These are phyloP conservation scores for Phialophora expanda DNA, from an alignment of 2,329 filamentous ascomycete species.

Conservation along the genomic window DNA sequence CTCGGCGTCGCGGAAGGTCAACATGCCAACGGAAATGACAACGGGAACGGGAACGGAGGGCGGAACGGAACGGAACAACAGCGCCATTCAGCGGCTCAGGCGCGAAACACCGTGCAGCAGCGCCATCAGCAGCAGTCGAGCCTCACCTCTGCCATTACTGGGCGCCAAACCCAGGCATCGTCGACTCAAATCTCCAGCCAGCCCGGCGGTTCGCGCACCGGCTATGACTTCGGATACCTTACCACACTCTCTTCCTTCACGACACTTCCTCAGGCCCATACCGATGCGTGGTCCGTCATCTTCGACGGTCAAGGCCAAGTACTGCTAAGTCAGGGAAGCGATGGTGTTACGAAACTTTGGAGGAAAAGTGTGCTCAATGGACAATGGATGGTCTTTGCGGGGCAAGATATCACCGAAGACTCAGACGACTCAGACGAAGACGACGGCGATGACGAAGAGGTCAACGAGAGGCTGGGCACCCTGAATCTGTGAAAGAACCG, in stretches of 20 bases:
- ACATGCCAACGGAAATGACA: neutral
- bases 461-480: neutral
- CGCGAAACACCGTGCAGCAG: constrained; percentile 5
- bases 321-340: constrained; percentile 36
- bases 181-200: constrained; percentile 4
- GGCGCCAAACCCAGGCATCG: constrained; percentile 21
- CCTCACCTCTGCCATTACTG: constrained; percentile 39
- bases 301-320: constrained; percentile 38
- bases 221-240: constrained; percentile 31
- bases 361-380: constrained; percentile 28
- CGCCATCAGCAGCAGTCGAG: constrained; percentile 37
- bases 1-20: constrained; percentile 50
- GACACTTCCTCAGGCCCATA: constrained; percentile 32
- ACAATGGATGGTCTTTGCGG: constrained; percentile 34
- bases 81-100: neutral
- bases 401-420: constrained; percentile 29
- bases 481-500: neutral
- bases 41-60: neutral
- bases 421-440: neutral
- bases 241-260: constrained; percentile 23
- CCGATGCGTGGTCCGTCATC: constrained; percentile 37
- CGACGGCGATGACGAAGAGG: neutral
- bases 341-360: constrained; percentile 36
- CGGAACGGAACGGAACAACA: constrained; percentile 9
- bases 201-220: constrained; percentile 18